phyloP scores from a whole-genome alignment of 495 filamentous ascomycete genomes.

The Neurospora sp. region DNA sequence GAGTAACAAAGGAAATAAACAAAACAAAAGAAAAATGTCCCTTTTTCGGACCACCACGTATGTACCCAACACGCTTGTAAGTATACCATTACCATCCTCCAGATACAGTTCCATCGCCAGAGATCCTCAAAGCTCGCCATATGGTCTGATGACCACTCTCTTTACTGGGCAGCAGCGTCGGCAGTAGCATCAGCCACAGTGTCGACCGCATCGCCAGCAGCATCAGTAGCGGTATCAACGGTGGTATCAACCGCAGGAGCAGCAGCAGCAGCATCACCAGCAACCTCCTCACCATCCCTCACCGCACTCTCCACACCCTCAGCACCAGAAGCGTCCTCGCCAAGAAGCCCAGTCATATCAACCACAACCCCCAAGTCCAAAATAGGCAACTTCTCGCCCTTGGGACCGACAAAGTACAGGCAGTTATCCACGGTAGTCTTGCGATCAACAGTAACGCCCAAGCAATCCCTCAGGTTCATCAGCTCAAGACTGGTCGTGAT shows the following conservation, averaged over 20 bases:
- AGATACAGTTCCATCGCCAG: neutral
- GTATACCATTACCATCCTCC: neutral
- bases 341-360: constrained; percentile 12
- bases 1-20: neutral
- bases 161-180: neutral
- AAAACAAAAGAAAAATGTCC: neutral
- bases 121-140: neutral
- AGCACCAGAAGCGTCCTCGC: neutral
- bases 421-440: constrained; percentile 4
- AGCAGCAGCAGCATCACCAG: neutral
- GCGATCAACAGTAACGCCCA: constrained; percentile 4
- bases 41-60: neutral
- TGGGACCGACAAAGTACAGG: constrained; percentile 6
- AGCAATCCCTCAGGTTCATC: constrained; percentile 2
- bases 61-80: neutral
- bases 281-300: neutral
- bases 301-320: neutral
- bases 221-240: no score
- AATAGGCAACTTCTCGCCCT: neutral
- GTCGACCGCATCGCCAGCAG: neutral
- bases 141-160: neutral
- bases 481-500: neutral
- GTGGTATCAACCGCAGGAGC: no score
- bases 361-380: neutral
- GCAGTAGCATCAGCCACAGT: neutral